phyloP scores from a whole-genome alignment of 129 eudicot species.

The Heracleum sosnowskyi region DNA sequence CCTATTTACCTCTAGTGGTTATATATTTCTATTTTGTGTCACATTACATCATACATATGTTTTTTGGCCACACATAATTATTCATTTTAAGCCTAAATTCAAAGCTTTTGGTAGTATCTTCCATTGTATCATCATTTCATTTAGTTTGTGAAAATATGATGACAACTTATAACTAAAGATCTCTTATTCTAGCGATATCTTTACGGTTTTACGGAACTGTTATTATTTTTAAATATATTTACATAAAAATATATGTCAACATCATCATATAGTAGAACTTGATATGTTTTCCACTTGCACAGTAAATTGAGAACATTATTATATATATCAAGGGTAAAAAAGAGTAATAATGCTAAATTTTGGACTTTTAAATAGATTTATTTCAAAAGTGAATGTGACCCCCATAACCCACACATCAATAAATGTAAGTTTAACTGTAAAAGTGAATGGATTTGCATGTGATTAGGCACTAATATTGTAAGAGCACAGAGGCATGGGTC shows the following conservation, averaged over 20 bases:
- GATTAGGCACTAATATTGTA: conserved; percentile 1
- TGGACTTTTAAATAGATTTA: neutral
- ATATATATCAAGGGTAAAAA: no score
- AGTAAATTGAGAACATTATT: no score
- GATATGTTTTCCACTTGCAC: no score
- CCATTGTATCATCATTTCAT: no score
- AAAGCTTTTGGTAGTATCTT: neutral
- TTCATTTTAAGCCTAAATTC: neutral
- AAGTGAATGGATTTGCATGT: neutral
- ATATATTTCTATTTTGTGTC: neutral
- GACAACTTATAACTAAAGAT: no score
- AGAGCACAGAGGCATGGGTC: conserved; percentile 9
- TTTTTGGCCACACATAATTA: neutral
- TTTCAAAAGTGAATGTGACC: neutral
- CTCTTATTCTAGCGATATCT: no score
- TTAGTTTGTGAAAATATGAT: no score
- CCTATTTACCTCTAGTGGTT: neutral
- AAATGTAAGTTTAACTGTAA: neutral
- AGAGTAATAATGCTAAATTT: neutral
- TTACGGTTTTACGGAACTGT: no score
- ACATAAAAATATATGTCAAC: no score
- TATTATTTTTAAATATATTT: no score
- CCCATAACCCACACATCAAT: neutral
- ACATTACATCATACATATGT: neutral
- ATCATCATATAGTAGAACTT: no score